Evolutionary conservation across 2,329 filamentous ascomycete genomes (phyloP).

Genomic region (Paraphaeosphaeria sporulosa): DNA sequence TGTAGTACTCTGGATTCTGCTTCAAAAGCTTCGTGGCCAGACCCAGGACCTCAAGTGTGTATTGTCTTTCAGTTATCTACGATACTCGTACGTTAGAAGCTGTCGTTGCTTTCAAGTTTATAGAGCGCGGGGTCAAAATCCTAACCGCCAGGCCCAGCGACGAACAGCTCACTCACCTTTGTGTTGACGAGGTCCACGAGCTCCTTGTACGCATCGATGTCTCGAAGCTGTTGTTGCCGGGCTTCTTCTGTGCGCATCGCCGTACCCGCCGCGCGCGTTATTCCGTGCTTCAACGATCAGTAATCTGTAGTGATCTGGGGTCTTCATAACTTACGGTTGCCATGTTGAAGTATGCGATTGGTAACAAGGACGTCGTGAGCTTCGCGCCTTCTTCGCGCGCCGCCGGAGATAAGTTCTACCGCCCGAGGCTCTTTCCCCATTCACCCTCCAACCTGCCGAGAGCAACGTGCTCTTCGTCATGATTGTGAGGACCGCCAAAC

Average conservation of each 20-base stretch:
- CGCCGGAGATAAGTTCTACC: slow-evolving; percentile 38
- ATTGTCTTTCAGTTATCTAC: slow-evolving; percentile 56
- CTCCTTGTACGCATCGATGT: slow-evolving; percentile 77
- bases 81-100: slow-evolving; percentile 4
- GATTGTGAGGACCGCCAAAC: slow-evolving; percentile 9
- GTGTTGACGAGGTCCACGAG: slow-evolving; percentile 72
- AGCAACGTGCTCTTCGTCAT: slow-evolving; percentile 16
- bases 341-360: slow-evolving; percentile 35
- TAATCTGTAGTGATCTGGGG: neutral
- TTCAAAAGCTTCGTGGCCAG: slow-evolving; percentile 76
- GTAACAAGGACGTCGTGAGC: slow-evolving; percentile 17
- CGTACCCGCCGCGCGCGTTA: slow-evolving; percentile 68
- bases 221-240: slow-evolving; percentile 73
- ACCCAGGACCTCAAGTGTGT: slow-evolving; percentile 66
- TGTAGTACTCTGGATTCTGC: slow-evolving; percentile 88
- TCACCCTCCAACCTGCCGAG: slow-evolving; percentile 23
- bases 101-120: neutral
- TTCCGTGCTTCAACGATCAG: slow-evolving; percentile 73
- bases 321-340: slow-evolving; percentile 48
- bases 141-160: too few relatives aligned
- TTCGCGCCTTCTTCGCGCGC: slow-evolving; percentile 24
- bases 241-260: slow-evolving; percentile 72
- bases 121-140: too few relatives aligned
- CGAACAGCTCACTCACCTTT: slow-evolving; percentile 63
- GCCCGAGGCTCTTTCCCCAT: slow-evolving; percentile 35